These are phyloP conservation scores for Cadophora sp. DNA, from an alignment of 2,329 filamentous ascomycete species.

Conservation along the genomic window DNA sequence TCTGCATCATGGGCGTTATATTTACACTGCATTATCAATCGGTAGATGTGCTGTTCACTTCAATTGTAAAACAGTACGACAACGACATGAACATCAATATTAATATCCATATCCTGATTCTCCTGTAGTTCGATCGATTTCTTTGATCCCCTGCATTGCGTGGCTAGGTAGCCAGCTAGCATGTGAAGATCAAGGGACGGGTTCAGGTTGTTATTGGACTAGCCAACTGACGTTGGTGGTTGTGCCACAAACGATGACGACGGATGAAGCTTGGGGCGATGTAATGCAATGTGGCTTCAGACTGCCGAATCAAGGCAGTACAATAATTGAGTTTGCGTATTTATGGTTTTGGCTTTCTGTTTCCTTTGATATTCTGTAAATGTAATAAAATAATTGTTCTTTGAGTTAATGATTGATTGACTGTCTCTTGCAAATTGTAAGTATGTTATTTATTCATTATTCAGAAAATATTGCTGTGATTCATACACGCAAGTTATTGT, in stretches of 20 bases:
- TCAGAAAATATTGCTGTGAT: neutral
- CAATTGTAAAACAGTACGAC: too few relatives aligned
- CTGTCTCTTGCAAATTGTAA: neutral
- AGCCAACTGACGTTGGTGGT: conserved; percentile 1
- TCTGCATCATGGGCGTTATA: too few relatives aligned
- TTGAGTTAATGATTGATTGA: neutral
- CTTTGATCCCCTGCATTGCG: neutral
- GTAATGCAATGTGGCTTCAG: conserved; percentile 34
- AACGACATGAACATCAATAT: neutral
- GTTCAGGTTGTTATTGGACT: neutral
- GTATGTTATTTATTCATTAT: neutral
- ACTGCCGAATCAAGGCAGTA: conserved; percentile 31
- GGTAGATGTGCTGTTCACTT: too few relatives aligned
- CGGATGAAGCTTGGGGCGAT: neutral
- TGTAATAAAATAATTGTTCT: neutral
- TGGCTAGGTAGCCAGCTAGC: too few relatives aligned
- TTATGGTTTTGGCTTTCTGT: neutral
- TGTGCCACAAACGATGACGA: conserved; percentile 34
- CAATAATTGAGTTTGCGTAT: conserved; percentile 4
- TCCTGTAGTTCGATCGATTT: neutral
- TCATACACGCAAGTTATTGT: neutral
- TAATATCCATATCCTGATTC: neutral
- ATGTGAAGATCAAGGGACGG: conserved; percentile 28
- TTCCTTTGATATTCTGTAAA: neutral
- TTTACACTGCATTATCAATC: too few relatives aligned